Base-by-base conservation (phyloP, 1,284 basidiomycete genomes). In the Wolfiporia cocos region DNA sequence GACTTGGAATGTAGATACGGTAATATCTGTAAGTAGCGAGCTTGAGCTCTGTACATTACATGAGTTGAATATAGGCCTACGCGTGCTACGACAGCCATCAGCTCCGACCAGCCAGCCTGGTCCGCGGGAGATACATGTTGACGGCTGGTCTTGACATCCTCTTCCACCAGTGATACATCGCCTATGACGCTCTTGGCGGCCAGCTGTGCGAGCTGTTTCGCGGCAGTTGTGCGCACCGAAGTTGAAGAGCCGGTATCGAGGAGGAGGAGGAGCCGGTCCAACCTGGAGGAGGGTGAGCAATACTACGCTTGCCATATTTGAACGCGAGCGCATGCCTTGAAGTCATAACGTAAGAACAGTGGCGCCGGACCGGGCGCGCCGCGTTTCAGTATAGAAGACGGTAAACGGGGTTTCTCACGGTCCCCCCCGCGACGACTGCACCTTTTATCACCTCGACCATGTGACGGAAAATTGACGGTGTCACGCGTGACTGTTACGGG, bases 191-290 rank as follows among this genome's bases (percentile, higher is more conserved):
- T 82, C 63, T 87, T 84, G 17, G 78, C 85, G 2, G 92, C 92
- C 44, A 95, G 75, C 55, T 93, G 88, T 1, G 91, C 93, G 33
- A 96, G 76, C 63, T 96, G 93, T 58, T 90, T 91, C 7, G 92
- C 92, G 3, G 93, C 92, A 14, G 92, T 93, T 49, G 81, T 81
- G 57, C 91, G 78, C 46, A 95, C 86, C 37, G 88, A 86, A 37
- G 77, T 69, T 3, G 89, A 90, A 22, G 92, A 92, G 37, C 92
- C 93, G 34, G 89, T 89, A 64, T 94, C 92, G 57, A 95, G 79
- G 37, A 95, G 71, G 59, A 89, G 78, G 56, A 95, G 84, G 69
- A 95, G 83, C 63, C 92, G 80, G 74, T 95, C 92, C 69, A 95
- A 80, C 73, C 89, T 90, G 54, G 15, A 44, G 41, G 34, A 20